Evolutionary conservation across 192 early-diverging fungal species (phyloP).

Genomic region (Coemansia sp.): DNA sequence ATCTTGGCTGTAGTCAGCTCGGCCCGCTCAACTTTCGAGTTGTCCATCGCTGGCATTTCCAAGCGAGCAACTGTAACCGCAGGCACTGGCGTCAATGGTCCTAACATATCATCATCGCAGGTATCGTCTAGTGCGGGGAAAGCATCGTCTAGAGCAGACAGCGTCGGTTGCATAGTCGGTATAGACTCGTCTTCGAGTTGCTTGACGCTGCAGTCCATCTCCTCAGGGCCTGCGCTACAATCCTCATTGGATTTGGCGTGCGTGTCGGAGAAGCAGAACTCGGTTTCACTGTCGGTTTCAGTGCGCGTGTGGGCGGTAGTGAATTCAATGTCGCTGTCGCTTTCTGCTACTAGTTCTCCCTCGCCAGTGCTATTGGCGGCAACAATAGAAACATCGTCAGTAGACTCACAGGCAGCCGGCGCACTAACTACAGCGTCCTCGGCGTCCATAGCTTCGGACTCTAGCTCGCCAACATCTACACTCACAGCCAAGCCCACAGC

Average conservation of each 20-base stretch:
- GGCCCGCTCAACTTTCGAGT: constrained; percentile 2
- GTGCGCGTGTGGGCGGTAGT: constrained; percentile 3
- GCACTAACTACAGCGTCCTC: neutral
- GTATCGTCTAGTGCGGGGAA: constrained; percentile 1
- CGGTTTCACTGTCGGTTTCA: neutral
- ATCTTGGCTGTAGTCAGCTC: constrained; percentile 47
- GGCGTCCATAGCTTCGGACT: neutral
- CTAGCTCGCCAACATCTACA: neutral
- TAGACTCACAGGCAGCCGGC: neutral
- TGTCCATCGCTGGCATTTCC: neutral
- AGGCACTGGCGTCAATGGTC: neutral
- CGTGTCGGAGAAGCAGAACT: neutral
- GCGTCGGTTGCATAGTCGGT: neutral
- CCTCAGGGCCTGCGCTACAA: neutral
- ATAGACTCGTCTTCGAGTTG: neutral
- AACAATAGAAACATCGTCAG: neutral
- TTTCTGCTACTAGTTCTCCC: neutral
- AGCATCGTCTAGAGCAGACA: neutral
- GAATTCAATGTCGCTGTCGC: constrained; percentile 27
- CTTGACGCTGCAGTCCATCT: neutral
- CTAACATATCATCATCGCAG: neutral
- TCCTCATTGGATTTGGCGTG: neutral
- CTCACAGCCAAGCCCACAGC: neutral
- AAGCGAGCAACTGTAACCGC: neutral
- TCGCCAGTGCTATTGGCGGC: neutral